Percentiles rank a stretch among this genome's conserved stretches.
Evolutionary conservation across 768 basidiomycete genomes (phyloP).

Genomic region (Mycena latifolia): DNA sequence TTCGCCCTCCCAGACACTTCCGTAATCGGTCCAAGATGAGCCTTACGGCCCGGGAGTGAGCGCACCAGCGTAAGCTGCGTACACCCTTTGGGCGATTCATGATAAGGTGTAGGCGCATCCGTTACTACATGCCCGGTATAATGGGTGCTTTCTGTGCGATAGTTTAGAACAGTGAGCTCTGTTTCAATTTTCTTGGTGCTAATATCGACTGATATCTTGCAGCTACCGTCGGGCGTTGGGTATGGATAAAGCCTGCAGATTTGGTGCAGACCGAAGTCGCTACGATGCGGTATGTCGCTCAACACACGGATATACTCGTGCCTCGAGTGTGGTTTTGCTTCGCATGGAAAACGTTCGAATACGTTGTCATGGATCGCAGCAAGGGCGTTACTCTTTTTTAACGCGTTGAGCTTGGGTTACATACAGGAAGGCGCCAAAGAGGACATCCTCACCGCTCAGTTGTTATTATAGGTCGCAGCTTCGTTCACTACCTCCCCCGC

Average conservation of each 20-base stretch:
- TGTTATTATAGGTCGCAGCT: conserved; percentile 15
- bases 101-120: background rate
- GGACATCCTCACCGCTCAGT: conserved; percentile 15
- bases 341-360: conserved; percentile 17
- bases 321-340: conserved; percentile 33
- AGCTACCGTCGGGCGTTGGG: conserved; percentile 50
- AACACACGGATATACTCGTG: conserved; percentile 33
- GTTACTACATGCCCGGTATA: background rate
- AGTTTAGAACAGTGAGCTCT: too few species aligned
- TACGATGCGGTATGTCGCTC: conserved; percentile 32
- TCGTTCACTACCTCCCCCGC: conserved; percentile 18
- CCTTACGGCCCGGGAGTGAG: background rate
- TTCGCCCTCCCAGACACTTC: conserved; percentile 16
- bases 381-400: conserved; percentile 18
- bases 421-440: conserved; percentile 17
- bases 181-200: background rate
- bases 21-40: conserved; percentile 11
- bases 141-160: background rate
- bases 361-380: conserved; percentile 32
- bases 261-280: conserved; percentile 27
- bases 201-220: conserved; percentile 31
- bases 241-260: conserved; percentile 20
- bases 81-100: conserved; percentile 20
- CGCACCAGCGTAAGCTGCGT: background rate
- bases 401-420: conserved; percentile 15